These are phyloP conservation scores for Aspergillus eucalypticola DNA, from an alignment of 2,329 filamentous ascomycete species.

Conservation along the genomic window DNA sequence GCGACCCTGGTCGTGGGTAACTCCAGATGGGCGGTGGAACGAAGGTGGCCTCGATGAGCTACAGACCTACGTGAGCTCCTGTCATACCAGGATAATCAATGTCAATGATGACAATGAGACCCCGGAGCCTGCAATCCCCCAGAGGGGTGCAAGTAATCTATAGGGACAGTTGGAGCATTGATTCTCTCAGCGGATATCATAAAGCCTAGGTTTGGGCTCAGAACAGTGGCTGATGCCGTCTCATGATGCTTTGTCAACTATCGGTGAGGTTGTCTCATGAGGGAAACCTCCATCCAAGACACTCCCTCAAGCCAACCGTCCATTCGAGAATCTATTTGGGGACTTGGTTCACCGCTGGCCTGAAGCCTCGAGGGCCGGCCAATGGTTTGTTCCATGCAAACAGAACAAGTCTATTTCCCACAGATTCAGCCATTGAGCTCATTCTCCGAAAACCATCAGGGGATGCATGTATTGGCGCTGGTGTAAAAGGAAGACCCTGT, in stretches of 20 bases:
- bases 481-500: conserved; percentile 9
- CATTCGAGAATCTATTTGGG: conserved; percentile 16
- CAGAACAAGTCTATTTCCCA: conserved; percentile 11
- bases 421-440: not conserved
- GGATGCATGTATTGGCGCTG: conserved; percentile 18
- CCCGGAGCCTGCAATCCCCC: not conserved
- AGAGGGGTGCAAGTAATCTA: not conserved
- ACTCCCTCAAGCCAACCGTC: conserved; percentile 21
- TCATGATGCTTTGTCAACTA: conserved; percentile 24
- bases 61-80: not conserved
- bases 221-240: conserved; percentile 15
- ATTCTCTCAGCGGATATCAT: conserved; percentile 11
- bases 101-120: conserved; percentile 4
- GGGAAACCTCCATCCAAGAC: conserved; percentile 26
- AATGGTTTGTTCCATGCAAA: conserved; percentile 1
- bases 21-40: conserved; percentile 34
- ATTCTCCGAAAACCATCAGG: conserved; percentile 23
- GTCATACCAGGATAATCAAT: conserved; percentile 19
- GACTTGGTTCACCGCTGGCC: conserved; percentile 25
- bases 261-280: conserved; percentile 21
- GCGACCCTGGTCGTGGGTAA: conserved; percentile 28
- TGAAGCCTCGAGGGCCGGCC: conserved; percentile 20
- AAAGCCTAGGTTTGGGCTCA: conserved; percentile 15
- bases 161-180: conserved; percentile 4
- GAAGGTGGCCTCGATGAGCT: conserved; percentile 33